phyloP scores from a whole-genome alignment of 495 filamentous ascomycete species.

The Penicillium lagena region DNA sequence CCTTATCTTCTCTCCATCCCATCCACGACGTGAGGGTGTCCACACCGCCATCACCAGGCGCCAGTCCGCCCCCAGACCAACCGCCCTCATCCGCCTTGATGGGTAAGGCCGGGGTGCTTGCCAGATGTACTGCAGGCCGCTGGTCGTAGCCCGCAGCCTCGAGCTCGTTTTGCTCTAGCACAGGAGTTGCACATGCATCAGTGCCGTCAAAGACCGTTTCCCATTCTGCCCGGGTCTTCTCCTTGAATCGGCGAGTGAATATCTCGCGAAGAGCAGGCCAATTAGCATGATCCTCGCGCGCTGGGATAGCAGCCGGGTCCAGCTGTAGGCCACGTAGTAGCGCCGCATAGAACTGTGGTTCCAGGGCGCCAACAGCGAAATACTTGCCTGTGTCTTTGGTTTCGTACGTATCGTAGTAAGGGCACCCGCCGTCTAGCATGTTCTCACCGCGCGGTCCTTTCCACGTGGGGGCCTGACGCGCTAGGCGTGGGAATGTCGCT shows the following conservation, averaged over 20 bases:
- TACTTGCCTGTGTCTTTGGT: slow-evolving; percentile 71
- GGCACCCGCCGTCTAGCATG: slow-evolving; percentile 74
- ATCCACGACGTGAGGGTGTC: slow-evolving; percentile 67
- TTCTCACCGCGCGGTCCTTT: slow-evolving; percentile 62
- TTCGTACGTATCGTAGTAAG: slow-evolving; percentile 84
- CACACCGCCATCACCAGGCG: slow-evolving; percentile 64
- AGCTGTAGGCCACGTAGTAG: slow-evolving; percentile 61
- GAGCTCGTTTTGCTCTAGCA: slow-evolving; percentile 68
- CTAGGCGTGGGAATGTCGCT: slow-evolving; percentile 66
- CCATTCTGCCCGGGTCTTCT: slow-evolving; percentile 76
- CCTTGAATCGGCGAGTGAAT: slow-evolving; percentile 60
- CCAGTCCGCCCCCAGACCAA: slow-evolving; percentile 54
- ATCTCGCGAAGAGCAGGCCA: slow-evolving; percentile 59
- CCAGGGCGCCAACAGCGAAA: slow-evolving; percentile 86
- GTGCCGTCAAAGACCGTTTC: slow-evolving; percentile 78
- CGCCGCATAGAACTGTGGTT: slow-evolving; percentile 73
- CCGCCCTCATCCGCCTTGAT: slow-evolving; percentile 54
- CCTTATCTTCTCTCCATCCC: slow-evolving; percentile 64
- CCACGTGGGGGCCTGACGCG: slow-evolving; percentile 52
- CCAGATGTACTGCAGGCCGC: slow-evolving; percentile 64
- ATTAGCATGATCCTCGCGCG: slow-evolving; percentile 44
- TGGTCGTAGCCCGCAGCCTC: slow-evolving; percentile 65
- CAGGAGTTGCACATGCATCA: slow-evolving; percentile 88
- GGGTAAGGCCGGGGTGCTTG: slow-evolving; percentile 54
- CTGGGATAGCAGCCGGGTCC: slow-evolving; percentile 44